Evolutionary conservation across 768 basidiomycete species (phyloP), one percentile per base, ranked within the genome.

Genomic region (Calocybe gangraenosa): DNA sequence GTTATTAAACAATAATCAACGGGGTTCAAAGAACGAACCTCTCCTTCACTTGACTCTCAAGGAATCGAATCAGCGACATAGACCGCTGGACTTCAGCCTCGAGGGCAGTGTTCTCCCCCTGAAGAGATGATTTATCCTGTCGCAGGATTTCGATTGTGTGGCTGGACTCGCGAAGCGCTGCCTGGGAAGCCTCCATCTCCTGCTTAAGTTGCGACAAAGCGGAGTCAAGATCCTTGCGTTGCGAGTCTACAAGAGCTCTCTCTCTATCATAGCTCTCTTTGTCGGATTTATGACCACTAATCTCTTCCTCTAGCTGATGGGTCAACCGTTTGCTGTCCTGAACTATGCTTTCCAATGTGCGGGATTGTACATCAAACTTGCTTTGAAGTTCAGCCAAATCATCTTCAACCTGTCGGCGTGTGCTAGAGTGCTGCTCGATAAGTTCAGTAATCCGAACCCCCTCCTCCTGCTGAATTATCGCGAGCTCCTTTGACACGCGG

Each of bases 61-160:
- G 58, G 61, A 75, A 79, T 46, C 81, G 75, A 31, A 68, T 69
- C 45, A 84, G 62, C 5, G 87, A 86, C 37, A 75, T 65, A 7
- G 70, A 72, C 30, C 81, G 77, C 60, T 88, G 84, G 10, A 78
- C 60, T 55, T 88, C 83, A 2, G 85, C 82, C 48, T 78, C 76
- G 20, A 87, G 64, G 11, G 65, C 63, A 0, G 83, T 86, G 37
- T 73, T 71, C 52, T 81, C 69, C 38, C 71, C 68, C 48, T 86
- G 79, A 13, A 84, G 61, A 8, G 58, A 41, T 0, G 59, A 62
- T 50, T 73, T 80, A 63, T 87, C 82, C 36, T 73, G 68, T 48
- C 76, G 73, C 15, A 72, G 44, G 3, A 56, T 36, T 25, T 67
- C 61, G 19, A 71, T 48, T 11, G 69, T 65, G 1, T 46, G 46